Conservation (phyloP, 2,329 filamentous ascomycete species). For the Pseudogymnoascus pannorum region DNA sequence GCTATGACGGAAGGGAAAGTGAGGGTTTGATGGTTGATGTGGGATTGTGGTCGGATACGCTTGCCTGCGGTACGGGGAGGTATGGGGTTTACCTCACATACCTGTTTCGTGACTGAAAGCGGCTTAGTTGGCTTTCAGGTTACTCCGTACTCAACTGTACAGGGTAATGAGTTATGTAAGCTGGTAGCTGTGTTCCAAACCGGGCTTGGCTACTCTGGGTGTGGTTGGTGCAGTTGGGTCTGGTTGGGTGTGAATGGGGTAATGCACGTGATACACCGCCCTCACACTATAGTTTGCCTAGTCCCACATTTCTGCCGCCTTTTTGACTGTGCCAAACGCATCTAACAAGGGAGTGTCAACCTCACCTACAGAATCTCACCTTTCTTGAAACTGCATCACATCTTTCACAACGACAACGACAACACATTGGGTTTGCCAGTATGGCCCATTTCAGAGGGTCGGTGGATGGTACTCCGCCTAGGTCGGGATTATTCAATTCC, state of each 20-base stretch:
- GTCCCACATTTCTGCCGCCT: conserved; percentile 3
- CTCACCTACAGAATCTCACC: neutral
- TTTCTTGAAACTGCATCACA: neutral
- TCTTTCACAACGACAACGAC: neutral
- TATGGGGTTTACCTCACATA: conserved; percentile 8
- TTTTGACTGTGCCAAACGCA: conserved; percentile 2
- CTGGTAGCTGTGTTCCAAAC: neutral
- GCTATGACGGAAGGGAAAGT: conserved; percentile 26
- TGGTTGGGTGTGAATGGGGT: conserved; percentile 4
- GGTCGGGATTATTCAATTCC: conserved; percentile 3
- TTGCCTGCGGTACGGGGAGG: conserved; percentile 5
- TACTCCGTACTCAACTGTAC: neutral
- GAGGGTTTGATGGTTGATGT: conserved; percentile 3
- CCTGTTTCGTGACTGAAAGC: conserved; percentile 1
- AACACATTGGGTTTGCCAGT: neutral
- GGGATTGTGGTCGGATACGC: conserved; percentile 7
- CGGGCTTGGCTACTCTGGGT: too few relatives aligned
- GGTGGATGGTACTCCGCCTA: conserved; percentile 1
- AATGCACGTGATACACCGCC: conserved; percentile 1
- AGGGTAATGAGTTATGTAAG: neutral
- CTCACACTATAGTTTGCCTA: neutral
- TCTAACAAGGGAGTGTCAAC: conserved; percentile 2
- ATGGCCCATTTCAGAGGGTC: conserved; percentile 1
- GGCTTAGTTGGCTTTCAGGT: neutral
- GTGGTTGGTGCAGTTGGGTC: too few relatives aligned